These are phyloP conservation scores for Euphorbia lathyris DNA, from an alignment of 345 rosid genomes.

Conservation along the genomic window DNA sequence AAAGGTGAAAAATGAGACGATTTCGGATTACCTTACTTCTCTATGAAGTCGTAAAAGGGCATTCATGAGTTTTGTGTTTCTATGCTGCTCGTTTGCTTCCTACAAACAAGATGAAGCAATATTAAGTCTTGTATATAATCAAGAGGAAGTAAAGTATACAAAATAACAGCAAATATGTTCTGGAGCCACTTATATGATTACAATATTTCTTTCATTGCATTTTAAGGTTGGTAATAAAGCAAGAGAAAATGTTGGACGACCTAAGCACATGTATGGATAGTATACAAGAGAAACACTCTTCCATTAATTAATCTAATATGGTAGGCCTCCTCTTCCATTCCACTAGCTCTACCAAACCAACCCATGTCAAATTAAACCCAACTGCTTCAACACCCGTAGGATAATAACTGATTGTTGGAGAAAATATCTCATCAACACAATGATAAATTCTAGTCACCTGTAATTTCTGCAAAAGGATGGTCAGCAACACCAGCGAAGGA, in stretches of 20 bases:
- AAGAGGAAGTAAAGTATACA: not conserved
- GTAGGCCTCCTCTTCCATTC: not conserved
- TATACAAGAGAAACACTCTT: not conserved
- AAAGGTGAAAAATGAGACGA: constrained; percentile 13
- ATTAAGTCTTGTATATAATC: constrained; percentile 9
- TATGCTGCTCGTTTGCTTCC: constrained; percentile 89
- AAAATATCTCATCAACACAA: not conserved
- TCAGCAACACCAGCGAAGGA: constrained; percentile 75
- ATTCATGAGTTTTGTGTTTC: constrained; percentile 86
- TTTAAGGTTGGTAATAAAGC: no score
- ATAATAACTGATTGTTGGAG: not conserved
- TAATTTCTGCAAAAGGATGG: constrained; percentile 70
- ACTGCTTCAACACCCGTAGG: not conserved
- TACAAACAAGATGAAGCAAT: constrained; percentile 32
- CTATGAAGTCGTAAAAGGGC: constrained; percentile 81
- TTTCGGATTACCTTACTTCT: constrained; percentile 71
- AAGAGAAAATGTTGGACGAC: not conserved
- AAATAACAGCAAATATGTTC: not conserved
- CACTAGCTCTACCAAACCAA: not conserved
- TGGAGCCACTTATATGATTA: not conserved
- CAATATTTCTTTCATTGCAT: not conserved
- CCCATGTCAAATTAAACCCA: not conserved
- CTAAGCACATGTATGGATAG: not conserved
- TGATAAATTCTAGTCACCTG: constrained; percentile 48
- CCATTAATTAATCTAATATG: not conserved